These are phyloP conservation scores for Picochlorum sp. DNA, from an alignment of 139 green algal genomes.

Conservation along the genomic window DNA sequence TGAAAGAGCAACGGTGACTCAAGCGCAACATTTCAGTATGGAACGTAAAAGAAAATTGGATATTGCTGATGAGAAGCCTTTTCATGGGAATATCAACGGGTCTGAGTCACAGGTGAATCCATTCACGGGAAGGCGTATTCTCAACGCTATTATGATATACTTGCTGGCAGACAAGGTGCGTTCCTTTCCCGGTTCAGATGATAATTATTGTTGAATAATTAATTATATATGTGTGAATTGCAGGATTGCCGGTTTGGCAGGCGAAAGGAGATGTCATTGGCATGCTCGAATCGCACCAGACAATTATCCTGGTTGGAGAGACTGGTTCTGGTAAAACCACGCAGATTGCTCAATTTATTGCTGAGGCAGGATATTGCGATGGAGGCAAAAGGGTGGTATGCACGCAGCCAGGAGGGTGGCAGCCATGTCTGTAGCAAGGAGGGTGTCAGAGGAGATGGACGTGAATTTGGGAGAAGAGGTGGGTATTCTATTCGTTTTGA, in stretches of 20 bases:
- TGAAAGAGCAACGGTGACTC: not conserved
- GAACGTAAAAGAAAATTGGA: slow-evolving; percentile 73
- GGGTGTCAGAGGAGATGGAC: slow-evolving; percentile 86
- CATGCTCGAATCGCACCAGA: slow-evolving; percentile 89
- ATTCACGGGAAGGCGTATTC: slow-evolving; percentile 77
- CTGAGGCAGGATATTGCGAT: slow-evolving; percentile 73
- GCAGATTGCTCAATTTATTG: slow-evolving; percentile 98
- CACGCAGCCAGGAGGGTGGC: slow-evolving; percentile 86
- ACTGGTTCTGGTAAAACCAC: slow-evolving; percentile 97
- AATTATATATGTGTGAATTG: not conserved
- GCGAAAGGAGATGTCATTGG: slow-evolving; percentile 86
- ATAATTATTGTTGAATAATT: not conserved
- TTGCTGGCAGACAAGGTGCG: slow-evolving; percentile 67
- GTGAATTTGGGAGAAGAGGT: slow-evolving; percentile 71
- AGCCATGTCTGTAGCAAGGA: slow-evolving; percentile 73
- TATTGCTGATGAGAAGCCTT: slow-evolving; percentile 25
- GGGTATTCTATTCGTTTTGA: slow-evolving; percentile 89
- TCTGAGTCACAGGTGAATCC: slow-evolving; percentile 46
- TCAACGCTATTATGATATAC: slow-evolving; percentile 85
- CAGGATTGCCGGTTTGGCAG: slow-evolving; percentile 93
- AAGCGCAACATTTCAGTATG: slow-evolving; percentile 2
- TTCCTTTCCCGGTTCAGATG: not conserved
- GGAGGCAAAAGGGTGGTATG: slow-evolving; percentile 66
- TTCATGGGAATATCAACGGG: slow-evolving; percentile 8
- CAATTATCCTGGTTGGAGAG: slow-evolving; percentile 96